These are phyloP conservation scores for Plasmodium blacklocki DNA, from an alignment of 169 alveolate genomes.

Conservation along the genomic window DNA sequence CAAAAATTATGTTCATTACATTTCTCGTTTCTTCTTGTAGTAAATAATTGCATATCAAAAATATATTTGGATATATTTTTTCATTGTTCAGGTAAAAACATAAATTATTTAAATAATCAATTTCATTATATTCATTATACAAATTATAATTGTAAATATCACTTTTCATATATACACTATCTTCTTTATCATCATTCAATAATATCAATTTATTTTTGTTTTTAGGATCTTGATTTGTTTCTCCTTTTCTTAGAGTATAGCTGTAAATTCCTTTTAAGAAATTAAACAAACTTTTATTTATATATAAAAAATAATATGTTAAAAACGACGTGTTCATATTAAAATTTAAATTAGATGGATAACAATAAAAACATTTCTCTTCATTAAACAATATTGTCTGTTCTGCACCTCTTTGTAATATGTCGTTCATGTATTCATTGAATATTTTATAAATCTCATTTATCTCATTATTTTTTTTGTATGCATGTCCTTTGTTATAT, in stretches of 20 bases:
- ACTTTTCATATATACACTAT: slow-evolving; percentile 53
- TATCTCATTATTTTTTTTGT: slow-evolving; percentile 26
- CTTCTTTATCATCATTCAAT: slow-evolving; percentile 15
- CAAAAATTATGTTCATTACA: slow-evolving; percentile 9
- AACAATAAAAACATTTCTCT: slow-evolving; percentile 18
- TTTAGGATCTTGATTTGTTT: not conserved
- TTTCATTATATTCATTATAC: slow-evolving; percentile 22
- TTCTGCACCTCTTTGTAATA: slow-evolving; percentile 65
- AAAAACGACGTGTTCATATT: slow-evolving; percentile 52
- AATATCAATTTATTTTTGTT: slow-evolving; percentile 6
- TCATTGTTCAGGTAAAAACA: slow-evolving; percentile 10
- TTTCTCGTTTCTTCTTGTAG: slow-evolving; percentile 49
- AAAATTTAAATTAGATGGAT: slow-evolving; percentile 24
- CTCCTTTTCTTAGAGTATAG: not conserved
- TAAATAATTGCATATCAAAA: slow-evolving; percentile 47
- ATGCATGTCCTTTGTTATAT: slow-evolving; percentile 4
- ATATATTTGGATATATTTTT: slow-evolving; percentile 51
- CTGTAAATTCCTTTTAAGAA: slow-evolving; percentile 23
- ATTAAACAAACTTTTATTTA: slow-evolving; percentile 25
- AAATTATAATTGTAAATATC: slow-evolving; percentile 47
- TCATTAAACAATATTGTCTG: slow-evolving; percentile 37
- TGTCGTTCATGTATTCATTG: slow-evolving; percentile 45
- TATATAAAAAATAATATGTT: slow-evolving; percentile 48
- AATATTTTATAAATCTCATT: slow-evolving; percentile 14
- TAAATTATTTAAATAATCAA: not conserved